phyloP scores from a whole-genome alignment of 108 stramenopile genomes.

The Craspedostauros australis region DNA sequence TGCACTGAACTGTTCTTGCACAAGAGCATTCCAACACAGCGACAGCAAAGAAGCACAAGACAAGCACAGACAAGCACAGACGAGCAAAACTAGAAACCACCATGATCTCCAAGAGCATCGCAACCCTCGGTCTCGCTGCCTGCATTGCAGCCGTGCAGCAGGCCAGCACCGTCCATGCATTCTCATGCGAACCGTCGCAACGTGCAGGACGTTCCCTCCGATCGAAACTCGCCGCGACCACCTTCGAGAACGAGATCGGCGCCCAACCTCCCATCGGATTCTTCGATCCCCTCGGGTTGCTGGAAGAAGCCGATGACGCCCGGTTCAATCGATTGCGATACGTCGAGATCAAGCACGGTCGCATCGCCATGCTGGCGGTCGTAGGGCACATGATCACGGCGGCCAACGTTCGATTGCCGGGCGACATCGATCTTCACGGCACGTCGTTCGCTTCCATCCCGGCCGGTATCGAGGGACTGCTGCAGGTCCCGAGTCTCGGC shows the following conservation, averaged over 20 bases:
- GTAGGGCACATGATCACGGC: constrained; percentile 50
- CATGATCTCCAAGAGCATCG: no score
- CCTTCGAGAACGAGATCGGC: constrained; percentile 81
- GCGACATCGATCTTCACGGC: constrained; percentile 44
- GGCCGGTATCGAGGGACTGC: constrained; percentile 51
- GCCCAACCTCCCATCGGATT: constrained; percentile 81
- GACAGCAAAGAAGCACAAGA: constrained; percentile 15
- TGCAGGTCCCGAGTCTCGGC: constrained; percentile 44
- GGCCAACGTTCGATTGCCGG: constrained; percentile 58
- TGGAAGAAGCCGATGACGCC: constrained; percentile 34
- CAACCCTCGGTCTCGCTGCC: no score
- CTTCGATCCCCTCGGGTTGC: constrained; percentile 75
- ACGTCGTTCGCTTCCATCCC: constrained; percentile 61
- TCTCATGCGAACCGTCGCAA: no score
- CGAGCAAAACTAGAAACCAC: no score
- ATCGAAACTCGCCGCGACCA: no score
- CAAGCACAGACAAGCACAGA: constrained; percentile 15
- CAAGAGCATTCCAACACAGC: constrained; percentile 12
- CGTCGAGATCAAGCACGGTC: constrained; percentile 91
- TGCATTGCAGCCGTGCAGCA: no score
- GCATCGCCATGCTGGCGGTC: constrained; percentile 59
- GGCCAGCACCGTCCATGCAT: no score
- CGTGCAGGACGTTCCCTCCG: no score
- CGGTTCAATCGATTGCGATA: constrained; percentile 61
- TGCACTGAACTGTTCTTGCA: no score